phyloP scores from a whole-genome alignment of 2,329 filamentous ascomycete species.

The Fusarium sp. region DNA sequence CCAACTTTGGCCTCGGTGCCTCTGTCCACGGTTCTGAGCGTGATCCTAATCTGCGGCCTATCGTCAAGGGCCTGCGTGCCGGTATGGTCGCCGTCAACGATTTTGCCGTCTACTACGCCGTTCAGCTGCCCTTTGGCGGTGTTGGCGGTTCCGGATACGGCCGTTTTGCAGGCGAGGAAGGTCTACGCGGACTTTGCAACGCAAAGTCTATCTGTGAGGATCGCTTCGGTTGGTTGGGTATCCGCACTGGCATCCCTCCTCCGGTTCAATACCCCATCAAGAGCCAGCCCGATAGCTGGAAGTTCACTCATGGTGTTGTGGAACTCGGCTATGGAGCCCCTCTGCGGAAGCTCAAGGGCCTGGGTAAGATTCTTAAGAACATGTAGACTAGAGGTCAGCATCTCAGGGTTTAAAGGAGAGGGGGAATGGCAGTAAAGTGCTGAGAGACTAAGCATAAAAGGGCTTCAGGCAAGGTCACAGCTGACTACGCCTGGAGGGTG shows the following conservation, averaged over 20 bases:
- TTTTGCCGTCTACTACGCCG: conserved; percentile 93
- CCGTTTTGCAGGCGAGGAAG: conserved; percentile 92
- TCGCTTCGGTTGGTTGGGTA: conserved; percentile 71
- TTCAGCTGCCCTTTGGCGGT: conserved; percentile 94
- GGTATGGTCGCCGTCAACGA: conserved; percentile 98
- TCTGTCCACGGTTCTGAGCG: conserved; percentile 84
- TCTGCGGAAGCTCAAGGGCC: conserved; percentile 57
- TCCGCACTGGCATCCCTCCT: conserved; percentile 84
- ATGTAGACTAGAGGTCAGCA: conserved; percentile 47
- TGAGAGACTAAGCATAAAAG: not conserved
- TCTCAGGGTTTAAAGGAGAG: not conserved
- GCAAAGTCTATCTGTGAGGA: conserved; percentile 89
- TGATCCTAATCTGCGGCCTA: conserved; percentile 71
- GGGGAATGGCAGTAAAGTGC: not conserved
- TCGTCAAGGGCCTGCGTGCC: conserved; percentile 79
- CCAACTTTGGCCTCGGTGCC: conserved; percentile 87
- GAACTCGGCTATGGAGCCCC: conserved; percentile 70
- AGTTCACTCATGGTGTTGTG: conserved; percentile 73
- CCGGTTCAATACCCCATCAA: conserved; percentile 86
- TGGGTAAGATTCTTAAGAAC: conserved; percentile 62
- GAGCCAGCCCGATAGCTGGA: conserved; percentile 75
- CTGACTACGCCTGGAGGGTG: not conserved
- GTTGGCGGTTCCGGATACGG: conserved; percentile 93
- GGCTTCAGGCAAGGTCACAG: not conserved
- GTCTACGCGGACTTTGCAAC: conserved; percentile 87